Evolutionary conservation across 2,329 filamentous ascomycete species (phyloP), one percentile per base, ranked within the genome.

Genomic region (Sclerotinia borealis): DNA sequence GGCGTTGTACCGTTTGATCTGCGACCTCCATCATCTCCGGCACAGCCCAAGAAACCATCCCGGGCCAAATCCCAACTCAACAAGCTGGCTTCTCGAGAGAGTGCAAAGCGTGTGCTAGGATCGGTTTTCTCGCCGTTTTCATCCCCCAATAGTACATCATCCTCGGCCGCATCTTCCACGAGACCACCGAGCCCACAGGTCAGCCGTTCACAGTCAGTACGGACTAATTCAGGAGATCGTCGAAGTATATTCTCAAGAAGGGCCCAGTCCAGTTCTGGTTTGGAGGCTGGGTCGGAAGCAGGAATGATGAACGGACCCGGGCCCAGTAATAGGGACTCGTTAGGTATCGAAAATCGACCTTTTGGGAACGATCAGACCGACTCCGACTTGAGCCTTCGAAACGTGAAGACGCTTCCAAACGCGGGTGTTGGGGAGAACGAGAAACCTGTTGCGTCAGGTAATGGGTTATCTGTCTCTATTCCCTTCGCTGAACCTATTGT

Each of bases 401-500:
- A 41, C 41, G 25, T 7, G 17, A 64, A 47, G 19, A 22, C 49
- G 25, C 22, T 49, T 11, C 51, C 48, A 41, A 47, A 59, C 52
- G 62, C 49, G 27, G 36, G 49, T 45, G 9, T 27, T 19, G 54
- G 54, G 17, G 86, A 86, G 72, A 79, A 75, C 63, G 76, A 75
- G 45, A 75, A 92, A 76, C 90, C 91, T 1, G 80, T 93, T n/a
- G 90, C 89, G 15, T 86, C 87, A 19, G 90, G 88, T 54, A 91
- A 89, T 74, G 90, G 90, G 50, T 82, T 95, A 27, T 83, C 82
- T 29, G 89, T 91, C 71, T 88, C 86, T 36, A 90, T 95, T 51
- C 78, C 88, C 34, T 79, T 95, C 47, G 89, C 89, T 34, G 91
- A 95, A 74, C 90, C 90, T n/a, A 88, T 89, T 64, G 79, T 95